Percentiles rank a stretch among this genome's conserved stretches.
Evolutionary conservation across 176 grass and related monocot species (phyloP).

Genomic region (Alloteropsis semialata): DNA sequence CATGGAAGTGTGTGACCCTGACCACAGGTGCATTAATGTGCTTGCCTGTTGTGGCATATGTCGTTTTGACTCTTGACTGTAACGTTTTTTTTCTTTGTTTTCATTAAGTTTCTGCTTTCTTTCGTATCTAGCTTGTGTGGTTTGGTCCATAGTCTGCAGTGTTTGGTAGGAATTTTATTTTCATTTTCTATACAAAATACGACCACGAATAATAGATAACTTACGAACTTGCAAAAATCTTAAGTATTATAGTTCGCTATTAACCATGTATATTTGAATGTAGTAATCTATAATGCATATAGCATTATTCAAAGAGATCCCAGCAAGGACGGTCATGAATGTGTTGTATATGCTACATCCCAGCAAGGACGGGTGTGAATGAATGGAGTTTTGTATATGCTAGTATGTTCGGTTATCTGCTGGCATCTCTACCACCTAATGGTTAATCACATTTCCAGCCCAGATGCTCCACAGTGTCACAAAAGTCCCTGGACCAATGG

Average conservation of each 20-base stretch:
- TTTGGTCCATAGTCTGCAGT: neutral
- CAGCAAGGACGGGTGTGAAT: neutral
- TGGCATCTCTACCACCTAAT: neutral
- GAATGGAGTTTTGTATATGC: neutral
- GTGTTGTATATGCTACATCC: neutral
- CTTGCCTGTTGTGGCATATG: neutral
- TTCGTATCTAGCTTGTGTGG: neutral
- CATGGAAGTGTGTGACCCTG: neutral
- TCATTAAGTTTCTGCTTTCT: neutral
- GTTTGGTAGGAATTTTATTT: neutral
- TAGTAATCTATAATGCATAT: neutral
- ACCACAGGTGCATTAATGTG: constrained; percentile 4
- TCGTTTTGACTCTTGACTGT: neutral
- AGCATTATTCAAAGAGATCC: neutral
- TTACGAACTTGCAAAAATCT: neutral
- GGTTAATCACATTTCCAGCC: neutral
- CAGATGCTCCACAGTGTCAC: neutral
- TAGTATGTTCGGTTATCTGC: neutral
- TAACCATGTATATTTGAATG: neutral
- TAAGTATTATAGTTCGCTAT: neutral
- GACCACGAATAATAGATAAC: neutral
- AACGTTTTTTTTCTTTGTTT: neutral
- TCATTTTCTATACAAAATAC: no score
- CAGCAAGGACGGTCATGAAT: neutral
- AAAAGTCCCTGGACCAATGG: no score